phyloP scores from a whole-genome alignment of 345 rosid genomes.

The Hypericum androsaemum region DNA sequence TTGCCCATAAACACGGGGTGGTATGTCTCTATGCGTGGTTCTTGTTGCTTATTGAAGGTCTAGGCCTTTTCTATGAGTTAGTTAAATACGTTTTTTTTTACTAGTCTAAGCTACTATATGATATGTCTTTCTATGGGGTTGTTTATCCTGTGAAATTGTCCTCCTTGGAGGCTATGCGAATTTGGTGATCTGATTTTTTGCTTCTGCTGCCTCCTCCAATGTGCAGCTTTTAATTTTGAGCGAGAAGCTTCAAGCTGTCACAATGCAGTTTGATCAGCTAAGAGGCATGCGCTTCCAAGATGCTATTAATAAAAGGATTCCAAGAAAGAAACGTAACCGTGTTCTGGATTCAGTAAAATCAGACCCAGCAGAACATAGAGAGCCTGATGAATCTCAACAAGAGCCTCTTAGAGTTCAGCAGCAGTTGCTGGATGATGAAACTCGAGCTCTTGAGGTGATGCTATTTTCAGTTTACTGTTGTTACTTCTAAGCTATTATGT shows the following conservation, averaged over 20 bases:
- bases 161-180: not conserved
- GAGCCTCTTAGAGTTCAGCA: constrained; percentile 53
- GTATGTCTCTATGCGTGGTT: constrained; percentile 29
- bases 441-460: constrained; percentile 82
- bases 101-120: not conserved
- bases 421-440: constrained; percentile 78
- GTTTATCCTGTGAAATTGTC: no score
- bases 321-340: constrained; percentile 61
- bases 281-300: constrained; percentile 89
- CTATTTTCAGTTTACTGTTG: constrained; percentile 7
- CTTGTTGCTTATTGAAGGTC: not conserved
- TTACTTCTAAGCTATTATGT: not conserved
- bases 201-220: constrained; percentile 1
- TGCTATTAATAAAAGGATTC: constrained; percentile 59
- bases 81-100: not conserved
- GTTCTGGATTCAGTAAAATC: constrained; percentile 7
- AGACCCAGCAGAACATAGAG: constrained; percentile 27
- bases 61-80: not conserved
- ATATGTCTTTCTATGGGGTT: no score
- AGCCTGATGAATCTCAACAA: constrained; percentile 36
- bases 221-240: constrained; percentile 66
- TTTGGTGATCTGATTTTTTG: no score
- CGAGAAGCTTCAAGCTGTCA: constrained; percentile 85
- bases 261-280: constrained; percentile 72
- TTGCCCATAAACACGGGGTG: constrained; percentile 96